Evolutionary conservation across 768 basidiomycete genomes (phyloP).

Genomic region (Mycena vulgaris): DNA sequence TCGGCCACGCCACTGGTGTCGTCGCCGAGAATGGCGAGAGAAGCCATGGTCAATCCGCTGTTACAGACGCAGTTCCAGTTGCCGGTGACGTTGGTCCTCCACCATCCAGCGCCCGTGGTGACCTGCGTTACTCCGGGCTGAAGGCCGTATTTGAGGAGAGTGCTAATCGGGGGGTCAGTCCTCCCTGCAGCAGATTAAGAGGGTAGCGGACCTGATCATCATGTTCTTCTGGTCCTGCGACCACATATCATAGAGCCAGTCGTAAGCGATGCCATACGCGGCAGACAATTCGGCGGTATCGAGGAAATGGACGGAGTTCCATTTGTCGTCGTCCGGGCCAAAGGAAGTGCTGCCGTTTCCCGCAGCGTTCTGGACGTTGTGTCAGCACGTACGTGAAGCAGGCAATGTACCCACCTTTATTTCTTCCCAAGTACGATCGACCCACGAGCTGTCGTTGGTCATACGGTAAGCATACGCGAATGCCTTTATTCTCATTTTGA

Average conservation of each 20-base stretch:
- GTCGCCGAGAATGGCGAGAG: slow-evolving; percentile 92
- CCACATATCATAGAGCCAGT: slow-evolving; percentile 95
- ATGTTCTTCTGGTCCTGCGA: slow-evolving; percentile 76
- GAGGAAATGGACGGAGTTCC: slow-evolving; percentile 95
- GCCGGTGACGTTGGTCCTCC: slow-evolving; percentile 79
- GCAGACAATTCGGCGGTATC: slow-evolving; percentile 90
- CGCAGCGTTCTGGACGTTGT: slow-evolving; percentile 69
- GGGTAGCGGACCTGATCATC: too few relatives aligned
- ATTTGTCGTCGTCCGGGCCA: slow-evolving; percentile 77
- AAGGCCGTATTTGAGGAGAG: slow-evolving; percentile 87
- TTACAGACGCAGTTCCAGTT: slow-evolving; percentile 99
- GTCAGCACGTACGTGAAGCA: not conserved
- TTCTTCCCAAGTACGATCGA: slow-evolving; percentile 88
- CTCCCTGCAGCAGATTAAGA: too few relatives aligned
- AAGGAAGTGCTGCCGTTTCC: slow-evolving; percentile 78
- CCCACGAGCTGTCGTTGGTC: slow-evolving; percentile 94
- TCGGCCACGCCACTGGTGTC: slow-evolving; percentile 83
- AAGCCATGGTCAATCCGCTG: slow-evolving; percentile 87
- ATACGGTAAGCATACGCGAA: slow-evolving; percentile 93
- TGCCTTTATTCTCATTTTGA: slow-evolving; percentile 94
- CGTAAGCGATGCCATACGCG: slow-evolving; percentile 94
- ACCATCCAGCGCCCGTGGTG: slow-evolving; percentile 77
- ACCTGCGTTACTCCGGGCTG: slow-evolving; percentile 72
- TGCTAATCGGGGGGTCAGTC: slow-evolving; percentile 64
- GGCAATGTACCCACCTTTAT: slow-evolving; percentile 70